These are phyloP conservation scores for Flagelloscypha sp. DNA, from an alignment of 768 basidiomycete species.

Conservation along the genomic window DNA sequence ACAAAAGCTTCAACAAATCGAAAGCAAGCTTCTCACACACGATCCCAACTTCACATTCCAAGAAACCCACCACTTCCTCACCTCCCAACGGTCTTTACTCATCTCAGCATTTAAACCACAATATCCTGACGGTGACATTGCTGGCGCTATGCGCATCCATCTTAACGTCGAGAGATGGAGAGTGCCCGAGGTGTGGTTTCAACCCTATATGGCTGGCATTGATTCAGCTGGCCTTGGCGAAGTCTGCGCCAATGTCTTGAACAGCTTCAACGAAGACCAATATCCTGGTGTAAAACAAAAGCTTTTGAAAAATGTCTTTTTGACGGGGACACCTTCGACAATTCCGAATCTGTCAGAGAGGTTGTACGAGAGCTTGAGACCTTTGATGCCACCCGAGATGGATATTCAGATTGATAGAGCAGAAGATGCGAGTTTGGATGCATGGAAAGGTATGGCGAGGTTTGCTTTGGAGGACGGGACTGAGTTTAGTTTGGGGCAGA, in stretches of 20 bases:
- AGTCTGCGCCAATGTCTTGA: constrained; percentile 76
- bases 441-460: constrained; percentile 90
- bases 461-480: constrained; percentile 55
- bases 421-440: constrained; percentile 59
- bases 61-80: constrained; percentile 74
- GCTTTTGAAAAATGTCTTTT: constrained; percentile 66
- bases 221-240: constrained; percentile 95
- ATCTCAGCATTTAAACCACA: constrained; percentile 77
- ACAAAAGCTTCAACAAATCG: constrained; percentile 59
- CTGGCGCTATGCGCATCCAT: constrained; percentile 71
- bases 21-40: constrained; percentile 70
- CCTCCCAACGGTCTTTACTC: constrained; percentile 74
- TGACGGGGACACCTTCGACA: constrained; percentile 77
- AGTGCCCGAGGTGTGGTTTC: constrained; percentile 88
- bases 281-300: constrained; percentile 21
- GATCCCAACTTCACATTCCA: constrained; percentile 80
- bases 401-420: constrained; percentile 58
- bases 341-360: constrained; percentile 62
- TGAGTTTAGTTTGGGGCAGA: constrained; percentile 34
- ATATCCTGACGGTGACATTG: constrained; percentile 68
- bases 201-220: constrained; percentile 88
- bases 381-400: constrained; percentile 79
- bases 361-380: constrained; percentile 66
- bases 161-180: constrained; percentile 86
- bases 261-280: constrained; percentile 58